Base-by-base conservation (phyloP, 169 alveolate genomes). In the Babesia caballi region DNA sequence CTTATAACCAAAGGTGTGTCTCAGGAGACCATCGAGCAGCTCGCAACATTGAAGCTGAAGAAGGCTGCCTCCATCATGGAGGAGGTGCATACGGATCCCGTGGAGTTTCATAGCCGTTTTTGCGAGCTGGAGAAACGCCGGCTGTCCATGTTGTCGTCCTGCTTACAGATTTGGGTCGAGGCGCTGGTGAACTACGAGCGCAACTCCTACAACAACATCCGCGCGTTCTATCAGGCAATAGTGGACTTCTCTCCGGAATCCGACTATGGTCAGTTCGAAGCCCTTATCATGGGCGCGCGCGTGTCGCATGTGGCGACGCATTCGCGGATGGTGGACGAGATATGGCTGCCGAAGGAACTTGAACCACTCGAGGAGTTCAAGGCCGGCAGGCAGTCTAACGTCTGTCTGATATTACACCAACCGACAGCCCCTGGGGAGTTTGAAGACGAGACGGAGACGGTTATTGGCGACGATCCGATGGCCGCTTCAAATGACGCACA, bases 91-190 rank as follows among this genome's bases (percentile, higher is more conserved):
- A 59, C 50, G 17, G 67, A 51, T 28, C 44, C 71, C 7, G 52
- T 50, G 15, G 88, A 56, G 8, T 69, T 53, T 66, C 88, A 69
- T n/a, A 41, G 17, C 0, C 52, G 69, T 35, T 80, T 80, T 41
- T 69, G 66, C n/a, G 42, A 25, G 6, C 44, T 67, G 35, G 88
- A 80, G 59, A 57, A 47, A 46, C 41, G 50, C 17, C 44, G 88
- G 36, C 42, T 80, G 23, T 60, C 67, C 32, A 36, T 69, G 42
- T 56, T 80, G 9, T 80, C 83, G 5, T 49, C 69, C 12, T 67
- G 70, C 25, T 49, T 80, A 21, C 88, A 80, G 66, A 46, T 56
- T 27, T 69, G 61, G 67, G 69, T 70, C n/a, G 83, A 80, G 14
- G 61, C 66, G 4, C 76, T 57, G 15, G 83, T 69, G 38, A 69